A percentile compares a stretch with the other conserved stretches of the same genome.
Evolutionary conservation across 1,284 basidiomycete species (phyloP).

Genomic region (Ustilago trichophora): DNA sequence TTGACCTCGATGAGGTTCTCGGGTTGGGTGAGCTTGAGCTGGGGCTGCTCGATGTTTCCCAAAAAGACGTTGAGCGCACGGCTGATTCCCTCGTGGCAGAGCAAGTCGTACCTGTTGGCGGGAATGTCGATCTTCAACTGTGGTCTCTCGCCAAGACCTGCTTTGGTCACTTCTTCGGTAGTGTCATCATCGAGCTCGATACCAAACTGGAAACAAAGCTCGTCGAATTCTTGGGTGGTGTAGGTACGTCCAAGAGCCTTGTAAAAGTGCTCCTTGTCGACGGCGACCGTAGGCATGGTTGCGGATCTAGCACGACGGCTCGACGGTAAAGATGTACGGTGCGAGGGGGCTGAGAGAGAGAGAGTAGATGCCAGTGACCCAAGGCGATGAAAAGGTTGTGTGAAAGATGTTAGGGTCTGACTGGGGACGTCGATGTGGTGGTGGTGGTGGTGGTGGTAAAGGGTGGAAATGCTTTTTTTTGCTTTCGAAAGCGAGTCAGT

Average conservation of each 20-base stretch:
- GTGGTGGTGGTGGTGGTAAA: too few species aligned
- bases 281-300: constrained; percentile 88
- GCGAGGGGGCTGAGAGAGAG: neutral
- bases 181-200: constrained; percentile 99
- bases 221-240: constrained; percentile 83
- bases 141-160: constrained; percentile 79
- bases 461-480: neutral
- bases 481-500: neutral
- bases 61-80: constrained; percentile 88
- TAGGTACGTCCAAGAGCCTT: constrained; percentile 83
- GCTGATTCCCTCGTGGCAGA: constrained; percentile 95
- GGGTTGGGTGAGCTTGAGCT: constrained; percentile 49
- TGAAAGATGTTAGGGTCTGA: too few species aligned
- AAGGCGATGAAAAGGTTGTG: too few species aligned
- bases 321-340: neutral
- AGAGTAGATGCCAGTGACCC: too few species aligned
- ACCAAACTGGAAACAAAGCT: constrained; percentile 95
- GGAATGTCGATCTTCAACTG: constrained; percentile 99
- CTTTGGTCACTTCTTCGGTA: constrained; percentile 83
- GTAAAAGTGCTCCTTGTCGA: constrained; percentile 95
- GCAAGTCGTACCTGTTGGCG: constrained; percentile 94
- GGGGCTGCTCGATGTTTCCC: constrained; percentile 75
- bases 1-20: constrained; percentile 50
- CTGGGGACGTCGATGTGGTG: too few species aligned
- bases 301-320: too few species aligned